Conservation (phyloP, 2,329 filamentous ascomycete species). For the Colletotrichum coccodes region DNA sequence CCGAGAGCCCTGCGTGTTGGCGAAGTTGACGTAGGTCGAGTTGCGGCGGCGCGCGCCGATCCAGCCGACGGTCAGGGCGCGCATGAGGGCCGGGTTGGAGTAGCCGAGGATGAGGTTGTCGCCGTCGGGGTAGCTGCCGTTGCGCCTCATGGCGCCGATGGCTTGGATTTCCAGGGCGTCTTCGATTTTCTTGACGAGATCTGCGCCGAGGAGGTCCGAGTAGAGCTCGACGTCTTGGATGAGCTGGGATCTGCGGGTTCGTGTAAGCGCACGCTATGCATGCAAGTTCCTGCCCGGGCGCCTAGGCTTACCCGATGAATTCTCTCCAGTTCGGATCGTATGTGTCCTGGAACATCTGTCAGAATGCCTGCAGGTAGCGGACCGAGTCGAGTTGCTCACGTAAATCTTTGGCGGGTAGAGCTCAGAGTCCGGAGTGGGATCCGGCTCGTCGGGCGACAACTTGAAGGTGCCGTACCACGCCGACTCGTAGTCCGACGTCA, state of each 20-base stretch:
- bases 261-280: neutral
- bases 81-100: constrained; percentile 54
- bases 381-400: no score
- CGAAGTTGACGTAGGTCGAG: constrained; percentile 47
- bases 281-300: neutral
- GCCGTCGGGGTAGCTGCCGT: constrained; percentile 47
- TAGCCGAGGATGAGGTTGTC: constrained; percentile 52
- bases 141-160: constrained; percentile 51
- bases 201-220: constrained; percentile 40
- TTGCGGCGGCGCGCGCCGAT: constrained; percentile 51
- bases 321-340: constrained; percentile 50
- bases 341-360: constrained; percentile 16
- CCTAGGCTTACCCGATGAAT: constrained; percentile 43
- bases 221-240: constrained; percentile 49
- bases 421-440: constrained; percentile 45
- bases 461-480: constrained; percentile 54
- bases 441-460: constrained; percentile 50
- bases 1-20: constrained; percentile 44
- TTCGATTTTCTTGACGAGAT: constrained; percentile 47
- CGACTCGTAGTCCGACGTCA: constrained; percentile 48
- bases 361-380: no score
- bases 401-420: constrained; percentile 47
- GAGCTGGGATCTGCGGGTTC: constrained; percentile 42
- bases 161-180: constrained; percentile 47
- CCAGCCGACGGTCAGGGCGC: constrained; percentile 51